A percentile compares a stretch with the other conserved stretches of the same genome.
phyloP scores from a whole-genome alignment of 2,329 filamentous ascomycete genomes.

The Diaporthe ampelina region DNA sequence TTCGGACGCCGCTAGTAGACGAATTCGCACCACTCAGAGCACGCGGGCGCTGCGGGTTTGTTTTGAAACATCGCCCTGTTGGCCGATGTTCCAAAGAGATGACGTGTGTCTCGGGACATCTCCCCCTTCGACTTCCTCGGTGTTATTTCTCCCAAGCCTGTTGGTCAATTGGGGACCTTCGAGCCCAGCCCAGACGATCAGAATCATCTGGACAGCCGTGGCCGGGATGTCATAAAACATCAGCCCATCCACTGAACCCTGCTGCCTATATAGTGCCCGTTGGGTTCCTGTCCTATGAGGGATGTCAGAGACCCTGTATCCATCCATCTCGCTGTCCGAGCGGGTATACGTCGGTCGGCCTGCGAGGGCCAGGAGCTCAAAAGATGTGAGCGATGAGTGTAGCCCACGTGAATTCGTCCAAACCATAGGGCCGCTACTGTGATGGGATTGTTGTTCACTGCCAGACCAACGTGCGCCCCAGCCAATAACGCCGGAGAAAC shows the following conservation, averaged over 20 bases:
- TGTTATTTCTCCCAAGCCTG: neutral
- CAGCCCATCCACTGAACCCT: conserved; percentile 5
- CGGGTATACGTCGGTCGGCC: neutral
- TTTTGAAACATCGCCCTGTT: conserved; percentile 34
- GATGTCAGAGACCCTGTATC: neutral
- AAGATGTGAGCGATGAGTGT: neutral
- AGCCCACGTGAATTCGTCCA: neutral
- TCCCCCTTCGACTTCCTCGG: neutral
- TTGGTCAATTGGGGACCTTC: neutral
- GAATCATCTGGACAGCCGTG: neutral
- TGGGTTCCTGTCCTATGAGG: neutral
- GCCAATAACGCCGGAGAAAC: neutral
- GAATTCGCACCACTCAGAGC: conserved; percentile 25
- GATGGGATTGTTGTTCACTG: too few species aligned
- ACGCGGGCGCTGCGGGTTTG: conserved; percentile 22
- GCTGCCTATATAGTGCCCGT: neutral
- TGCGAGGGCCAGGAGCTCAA: neutral
- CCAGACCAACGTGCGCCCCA: neutral
- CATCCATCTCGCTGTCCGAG: neutral
- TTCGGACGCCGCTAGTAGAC: conserved; percentile 5
- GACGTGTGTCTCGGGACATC: conserved; percentile 27
- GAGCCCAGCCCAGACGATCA: neutral
- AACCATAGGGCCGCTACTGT: neutral
- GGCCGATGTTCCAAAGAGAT: conserved; percentile 30
- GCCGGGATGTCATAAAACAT: conserved; percentile 21